Evolutionary conservation across 2,329 filamentous ascomycete species (phyloP).

Genomic region (Aspergillus nomiae): DNA sequence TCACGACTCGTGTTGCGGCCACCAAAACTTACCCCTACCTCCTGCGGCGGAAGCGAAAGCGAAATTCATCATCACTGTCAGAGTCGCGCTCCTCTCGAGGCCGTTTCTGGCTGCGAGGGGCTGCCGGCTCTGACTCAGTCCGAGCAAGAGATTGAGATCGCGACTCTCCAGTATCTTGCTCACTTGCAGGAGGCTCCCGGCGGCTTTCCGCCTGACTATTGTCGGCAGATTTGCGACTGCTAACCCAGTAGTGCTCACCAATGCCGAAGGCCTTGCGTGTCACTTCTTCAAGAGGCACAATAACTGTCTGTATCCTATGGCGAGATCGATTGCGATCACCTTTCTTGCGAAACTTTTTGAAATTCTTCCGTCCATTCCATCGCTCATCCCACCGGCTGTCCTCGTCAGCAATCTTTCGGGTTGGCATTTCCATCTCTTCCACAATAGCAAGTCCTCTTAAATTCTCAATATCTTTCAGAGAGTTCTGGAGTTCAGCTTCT

Average conservation of each 20-base stretch:
- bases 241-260: constrained; percentile 73
- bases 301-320: constrained; percentile 56
- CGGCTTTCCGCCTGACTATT: constrained; percentile 25
- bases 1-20: background rate
- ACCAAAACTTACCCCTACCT: constrained; percentile 20
- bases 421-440: constrained; percentile 70
- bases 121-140: constrained; percentile 10
- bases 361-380: constrained; percentile 96
- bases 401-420: constrained; percentile 29
- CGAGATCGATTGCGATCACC: constrained; percentile 37
- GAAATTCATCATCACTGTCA: constrained; percentile 60
- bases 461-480: constrained; percentile 65
- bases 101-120: constrained; percentile 33
- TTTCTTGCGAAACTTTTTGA: constrained; percentile 73
- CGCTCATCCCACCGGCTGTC: constrained; percentile 75
- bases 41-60: constrained; percentile 57
- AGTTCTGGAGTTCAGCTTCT: constrained; percentile 61
- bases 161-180: constrained; percentile 3
- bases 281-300: constrained; percentile 72
- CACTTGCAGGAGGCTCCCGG: constrained; percentile 8
- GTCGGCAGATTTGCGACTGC: constrained; percentile 33
- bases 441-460: constrained; percentile 75
- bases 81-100: constrained; percentile 46
- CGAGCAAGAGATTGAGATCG: constrained; percentile 14
- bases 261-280: constrained; percentile 72